phyloP scores from a whole-genome alignment of 2,329 filamentous ascomycete species.

The Aureobasidium lini region DNA sequence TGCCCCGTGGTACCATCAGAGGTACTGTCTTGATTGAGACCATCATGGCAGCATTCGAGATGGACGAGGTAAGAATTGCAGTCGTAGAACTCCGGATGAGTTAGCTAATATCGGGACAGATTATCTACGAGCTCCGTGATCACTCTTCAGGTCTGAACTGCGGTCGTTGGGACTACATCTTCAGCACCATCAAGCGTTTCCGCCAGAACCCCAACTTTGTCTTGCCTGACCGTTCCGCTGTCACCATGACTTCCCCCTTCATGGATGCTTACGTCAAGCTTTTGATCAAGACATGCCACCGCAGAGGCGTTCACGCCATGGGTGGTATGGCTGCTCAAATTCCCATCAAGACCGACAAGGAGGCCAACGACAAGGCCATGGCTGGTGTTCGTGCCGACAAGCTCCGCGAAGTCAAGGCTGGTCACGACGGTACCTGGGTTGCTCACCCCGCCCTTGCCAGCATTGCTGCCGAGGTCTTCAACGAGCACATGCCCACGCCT shows the following conservation, averaged over 20 bases:
- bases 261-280: conserved; percentile 97
- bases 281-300: conserved; percentile 96
- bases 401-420: conserved; percentile 87
- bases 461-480: conserved; percentile 90
- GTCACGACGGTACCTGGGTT: conserved; percentile 96
- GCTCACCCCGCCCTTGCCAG: conserved; percentile 85
- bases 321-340: conserved; percentile 98
- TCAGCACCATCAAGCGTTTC: conserved; percentile 99
- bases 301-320: conserved; percentile 96
- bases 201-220: conserved; percentile 89
- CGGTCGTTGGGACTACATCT: conserved; percentile 99
- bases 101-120: conserved; percentile 37
- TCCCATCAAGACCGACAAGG: conserved; percentile 90
- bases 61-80: conserved; percentile 64
- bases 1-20: conserved; percentile 85
- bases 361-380: conserved; percentile 91
- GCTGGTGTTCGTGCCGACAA: conserved; percentile 89
- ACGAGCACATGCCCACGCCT: conserved; percentile 96
- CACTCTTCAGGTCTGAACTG: conserved; percentile 97
- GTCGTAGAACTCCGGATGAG: background rate
- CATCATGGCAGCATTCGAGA: conserved; percentile 95
- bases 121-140: conserved; percentile 97
- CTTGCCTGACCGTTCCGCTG: conserved; percentile 78
- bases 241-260: conserved; percentile 98
- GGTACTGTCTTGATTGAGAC: conserved; percentile 96